Evolutionary conservation across 495 filamentous ascomycete species (phyloP), one percentile per base, ranked within the genome.

Genomic region (Cercophora scortea): DNA sequence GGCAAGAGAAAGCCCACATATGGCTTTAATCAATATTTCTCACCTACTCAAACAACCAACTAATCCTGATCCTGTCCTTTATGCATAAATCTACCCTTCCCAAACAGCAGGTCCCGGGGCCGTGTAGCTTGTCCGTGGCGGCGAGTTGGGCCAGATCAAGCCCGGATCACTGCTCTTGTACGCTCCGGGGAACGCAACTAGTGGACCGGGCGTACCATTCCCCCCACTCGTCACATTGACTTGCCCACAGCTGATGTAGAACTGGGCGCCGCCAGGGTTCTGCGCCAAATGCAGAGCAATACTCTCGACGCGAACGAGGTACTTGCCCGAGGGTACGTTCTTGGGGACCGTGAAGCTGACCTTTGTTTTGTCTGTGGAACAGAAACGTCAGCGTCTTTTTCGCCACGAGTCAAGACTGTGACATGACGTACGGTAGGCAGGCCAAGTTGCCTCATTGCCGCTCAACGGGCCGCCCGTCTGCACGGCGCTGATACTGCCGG

Each of bases 61-160:
- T 2, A 25, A 2, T 25, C 25, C 25, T 25, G n/a, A n/a, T 25
- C 25, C 25, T 5, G 2, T 2, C 25, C 2, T 5, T 25, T 25
- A 5, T 25, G 25, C 25, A 25, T 25, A 25, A 2, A 25, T 2
- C 25, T 25, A 50, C 13, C 48, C 48, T 19, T 50, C 48, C 67
- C 67, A 68, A 4, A 68, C 65, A 5, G 60, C 62, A 5, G 66
- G 66, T 0, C 71, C 70, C 6, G 71, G 71, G 11, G 71, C 67
- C 0, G 64, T 72, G 41, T 75, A 73, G 36, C 55, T 62, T 0
- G 61, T 71, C 13, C 45, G 47, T 8, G 42, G 35, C 38, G 53
- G 53, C 5, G 48, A 51, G 43, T 53, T 50, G 8, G 55, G 58
- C 46, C 48, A 67, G 13, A 57, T 33, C 25, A 66, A 51, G 32